Evolutionary conservation across 23 red algal species (phyloP), one percentile per base, ranked within the genome.

Genomic region (Agarophyton chilense): DNA sequence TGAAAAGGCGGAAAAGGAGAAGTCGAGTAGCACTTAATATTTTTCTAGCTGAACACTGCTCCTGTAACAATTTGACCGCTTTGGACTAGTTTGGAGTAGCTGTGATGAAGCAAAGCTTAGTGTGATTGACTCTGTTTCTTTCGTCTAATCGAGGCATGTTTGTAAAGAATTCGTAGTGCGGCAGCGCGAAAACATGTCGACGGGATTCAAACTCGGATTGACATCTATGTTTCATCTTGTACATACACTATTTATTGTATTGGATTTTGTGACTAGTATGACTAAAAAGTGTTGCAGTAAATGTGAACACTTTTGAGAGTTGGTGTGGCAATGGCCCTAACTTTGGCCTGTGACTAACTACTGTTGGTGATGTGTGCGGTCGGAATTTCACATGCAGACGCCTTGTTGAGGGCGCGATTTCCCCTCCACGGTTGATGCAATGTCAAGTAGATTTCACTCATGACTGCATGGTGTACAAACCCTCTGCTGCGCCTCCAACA

Each of bases 1-100:
- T 22, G 85, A 89, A 38, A 89, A 78, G 82, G 60, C 64, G 11
- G 68, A 74, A 14, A 74, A 74, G 26, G 68, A 74, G 24, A 46
- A 39, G 41, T 74, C 68, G 7, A 47, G 18, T 29, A 29, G 8
- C 47, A 39, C 68, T 13, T 74, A 47, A 47, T 14, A 16, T 65
- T 29, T 14, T 36, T 12, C 2, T 25, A 1, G 10, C 14, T 4
- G 55, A 25, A 33, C 1, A 11, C 29, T 18, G 31, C 22, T 65
- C 35, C 16, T 65, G 1, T 65, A 6, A 47, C 44, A 35, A 10
- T 35, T 61, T 61, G n/a, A 31, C 31, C 24, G n/a, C 35, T 65
- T 10, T 38, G 29, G 35, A 65, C 60, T 38, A 33, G 31, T 65
- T 35, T 65, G 60, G 60, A 38, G 60, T 65, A 36, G 60, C 4